Evolutionary conservation across 2,329 filamentous ascomycete species (phyloP).

Genomic region (Amylocarpus encephaloides): DNA sequence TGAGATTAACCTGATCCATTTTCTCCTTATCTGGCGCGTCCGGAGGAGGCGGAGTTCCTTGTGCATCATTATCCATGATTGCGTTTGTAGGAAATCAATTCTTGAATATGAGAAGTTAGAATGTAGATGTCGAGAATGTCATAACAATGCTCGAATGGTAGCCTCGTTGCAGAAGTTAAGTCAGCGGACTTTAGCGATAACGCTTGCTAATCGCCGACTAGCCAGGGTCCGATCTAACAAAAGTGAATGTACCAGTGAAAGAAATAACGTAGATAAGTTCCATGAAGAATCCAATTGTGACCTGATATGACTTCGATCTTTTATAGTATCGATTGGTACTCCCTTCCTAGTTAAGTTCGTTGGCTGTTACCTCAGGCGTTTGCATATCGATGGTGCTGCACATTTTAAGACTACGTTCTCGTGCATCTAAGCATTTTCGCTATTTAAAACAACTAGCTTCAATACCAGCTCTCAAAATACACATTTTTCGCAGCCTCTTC

Average conservation of each 20-base stretch:
- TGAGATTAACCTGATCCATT: constrained; percentile 47
- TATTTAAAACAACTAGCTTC: no score
- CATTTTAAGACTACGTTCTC: no score
- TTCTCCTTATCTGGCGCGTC: constrained; percentile 53
- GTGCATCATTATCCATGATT: constrained; percentile 27
- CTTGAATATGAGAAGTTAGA: neutral
- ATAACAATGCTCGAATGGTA: neutral
- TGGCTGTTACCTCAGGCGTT: no score
- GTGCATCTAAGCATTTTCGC: no score
- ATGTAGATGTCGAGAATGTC: neutral
- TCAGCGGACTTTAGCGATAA: constrained; percentile 9
- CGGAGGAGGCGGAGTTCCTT: constrained; percentile 17
- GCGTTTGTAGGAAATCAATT: neutral
- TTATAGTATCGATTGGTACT: no score
- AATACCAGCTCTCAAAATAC: neutral
- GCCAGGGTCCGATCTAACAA: neutral
- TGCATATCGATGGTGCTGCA: no score
- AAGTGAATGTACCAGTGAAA: no score
- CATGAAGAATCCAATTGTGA: no score
- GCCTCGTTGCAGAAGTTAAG: neutral
- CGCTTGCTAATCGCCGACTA: constrained; percentile 9
- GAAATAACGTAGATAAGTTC: no score
- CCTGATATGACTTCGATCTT: no score
- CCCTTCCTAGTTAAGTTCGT: no score
- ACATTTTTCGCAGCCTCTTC: neutral